Evolutionary conservation across 1,284 basidiomycete genomes (phyloP), one percentile per base, ranked within the genome.

Genomic region (Fomes fomentarius): DNA sequence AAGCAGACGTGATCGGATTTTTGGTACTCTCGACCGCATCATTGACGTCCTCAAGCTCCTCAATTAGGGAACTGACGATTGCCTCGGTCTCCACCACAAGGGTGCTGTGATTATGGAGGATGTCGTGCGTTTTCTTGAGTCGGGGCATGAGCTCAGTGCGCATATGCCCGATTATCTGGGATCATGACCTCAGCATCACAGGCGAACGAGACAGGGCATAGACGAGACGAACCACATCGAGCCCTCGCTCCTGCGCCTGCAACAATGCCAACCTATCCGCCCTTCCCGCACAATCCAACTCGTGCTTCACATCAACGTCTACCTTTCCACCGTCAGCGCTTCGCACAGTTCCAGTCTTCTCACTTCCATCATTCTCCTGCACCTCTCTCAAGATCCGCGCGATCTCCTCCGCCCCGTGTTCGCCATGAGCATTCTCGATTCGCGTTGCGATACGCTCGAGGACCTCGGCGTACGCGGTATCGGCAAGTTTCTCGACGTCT

Each of bases 11-110:
- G 30, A 14, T 17, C n/a, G 42, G n/a, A n/a, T n/a, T n/a, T 25
- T 56, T 52, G 14, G 61, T 50, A 19, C 34, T 42, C 19, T 60
- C 58, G 3, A 62, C 57, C n/a, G 65, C 63, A 50, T 65, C 64
- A 26, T 54, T 59, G n/a, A 64, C 50, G 34, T 68, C 67, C 45
- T 67, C 67, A 5, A 70, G 58, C 47, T 70, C 68, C 37, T 68
- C 67, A 9, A 67, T 58, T 19, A 70, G 57, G 0, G 63, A 64
- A 34, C 57, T 63, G 44, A 67, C 40, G 22, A 66, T 33, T 1
- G 62, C 62, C 41, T 69, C 68, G 1, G 60, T 40, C 34, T 68
- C 66, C 5, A 50, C 26, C n/a, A 21, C 54, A 2, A 34, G 8
- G 1, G 35, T 21, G 21, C 39, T 46, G 11, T 42, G 50, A 11